Base-by-base conservation (phyloP, 345 rosid genomes). In the Arabis alpina region DNA sequence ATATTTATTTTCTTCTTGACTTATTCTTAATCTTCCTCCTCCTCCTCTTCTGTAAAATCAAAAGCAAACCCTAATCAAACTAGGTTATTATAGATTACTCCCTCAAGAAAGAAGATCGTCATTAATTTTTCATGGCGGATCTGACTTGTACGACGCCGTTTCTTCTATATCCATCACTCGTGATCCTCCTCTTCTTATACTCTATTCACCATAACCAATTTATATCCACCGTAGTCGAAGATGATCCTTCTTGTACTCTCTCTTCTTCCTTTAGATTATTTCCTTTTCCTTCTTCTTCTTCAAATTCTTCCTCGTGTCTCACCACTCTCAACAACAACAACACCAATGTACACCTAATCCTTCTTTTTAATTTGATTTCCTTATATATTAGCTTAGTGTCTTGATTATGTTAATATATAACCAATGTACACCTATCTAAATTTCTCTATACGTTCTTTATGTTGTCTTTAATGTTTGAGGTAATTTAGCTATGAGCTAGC, bases 171-270 rank as follows among this genome's bases (percentile, higher is more conserved):
- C 86, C 86, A 10, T 51, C 77, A 4, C 73, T 87, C 16, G 43
- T 83, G 24, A 75, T 83, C 52, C n/a, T 83, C 54, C 79, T 83
- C 64, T 54, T 85, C 48, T 77, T 82, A 76, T 74, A 78, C 62
- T 82, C 83, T 36, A 43, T 82, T 10, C 85, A 66, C 39, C 79
- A 66, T 44, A 58, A 25, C 61, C 71, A 42, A 42, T 32, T 82
- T 47, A 13, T 67, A 19, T 48, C 68, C 24, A 55, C 75, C 23
- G 47, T 40, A 42, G 13, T 52, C 14, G 49, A 54, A 2, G 73
- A 57, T 53, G 61, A 74, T 68, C 78, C 64, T 67, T 25, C 64
- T 54, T 75, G 74, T 72, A 16, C 64, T 37, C 70, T n/a, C 14
- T 9, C 63, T n/a, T 30, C 74, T 52, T 32, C 68, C 13, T 74